Base-by-base conservation (phyloP, 1,139 yeast species). In the Ashbya aceris region DNA sequence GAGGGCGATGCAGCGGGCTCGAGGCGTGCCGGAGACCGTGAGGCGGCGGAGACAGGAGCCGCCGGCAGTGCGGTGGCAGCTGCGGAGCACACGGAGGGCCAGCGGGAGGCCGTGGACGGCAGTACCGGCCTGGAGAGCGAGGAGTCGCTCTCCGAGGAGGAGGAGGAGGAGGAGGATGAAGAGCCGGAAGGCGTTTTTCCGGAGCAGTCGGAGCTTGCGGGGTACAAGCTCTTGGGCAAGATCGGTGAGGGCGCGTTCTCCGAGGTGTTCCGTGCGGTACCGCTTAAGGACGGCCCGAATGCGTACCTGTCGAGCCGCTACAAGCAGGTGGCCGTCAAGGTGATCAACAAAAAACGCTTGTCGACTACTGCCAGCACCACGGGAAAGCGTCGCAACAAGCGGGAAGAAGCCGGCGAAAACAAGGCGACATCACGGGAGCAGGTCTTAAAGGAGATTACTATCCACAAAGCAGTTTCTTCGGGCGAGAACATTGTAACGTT, bases 181-280 rank as follows among this genome's bases (percentile, higher is more conserved):
- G 50, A 45, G 30, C 53, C 54, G 2, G 52, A 50, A 33, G 49
- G 37, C 8, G 30, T 45, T 2, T 58, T 54, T 34, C 39, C 44
- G 7, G 63, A 57, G 44, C 63, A 58, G 44, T 26, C 33, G 8
- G 61, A 57, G 43, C 39, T 58, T 20, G 37, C 13, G 13, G 59
- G 48, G 11, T 67, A 64, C 50, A 52, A 52, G 39, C 46, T 67
- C 29, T 43, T 61, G 8, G 62, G 69, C 20, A 70, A 70, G 45
- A 65, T 82, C 9, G 89, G 89, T 1, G 91, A 84, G 59, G 97
- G 97, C 11, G 97, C 97, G 0, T 89, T 89, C 60, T 84, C 95
- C 3, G 73, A 77, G 20, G 97, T 89, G 5, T 87, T 79, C 64
- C 77, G 77, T 53, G 96, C 95, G 12, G 46, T 49, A 6, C 59